Base-by-base conservation (phyloP, 2,329 filamentous ascomycete species). In the Penicillium occitanis region DNA sequence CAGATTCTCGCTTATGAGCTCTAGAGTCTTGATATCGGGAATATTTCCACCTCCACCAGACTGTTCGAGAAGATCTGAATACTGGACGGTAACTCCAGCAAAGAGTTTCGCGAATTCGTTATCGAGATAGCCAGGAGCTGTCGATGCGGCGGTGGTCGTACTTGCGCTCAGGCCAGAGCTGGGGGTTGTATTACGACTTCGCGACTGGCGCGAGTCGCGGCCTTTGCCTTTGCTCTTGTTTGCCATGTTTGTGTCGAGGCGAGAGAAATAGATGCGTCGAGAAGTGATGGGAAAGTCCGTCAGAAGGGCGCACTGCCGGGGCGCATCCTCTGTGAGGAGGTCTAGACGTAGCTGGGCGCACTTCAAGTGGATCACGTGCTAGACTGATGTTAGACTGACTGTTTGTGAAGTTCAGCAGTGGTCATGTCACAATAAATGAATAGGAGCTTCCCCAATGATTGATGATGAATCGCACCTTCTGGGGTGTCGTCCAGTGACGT, bases 121-220 rank as follows among this genome's bases (percentile, higher is more conserved):
- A 46, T 86, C 82, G 64, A 89, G 82, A 74, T 88, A 88, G 48
- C 83, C 80, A 3, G 83, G 75, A n/a, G 75, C 69, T 11, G 75
- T 71, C n/a, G 51, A 64, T 17, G 70, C 65, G 1, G 69, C 70
- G 19, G 77, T 78, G 68, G 75, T 76, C 69, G 70, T 76, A 67
- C 81, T 81, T 44, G 80, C 78, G 68, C 82, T 83, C 70, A 81
- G 76, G 40, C 82, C 80, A 22, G 86, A 87, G 68, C 85, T 83
- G 22, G 87, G 87, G 3, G 87, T 89, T 17, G 86, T 87, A 72
- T 89, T 88, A 69, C 87, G 85, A 71, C 86, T 88, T 68, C 84
- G 82, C 59, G 86, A 86, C 48, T 81, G 82, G 63, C 82, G 79
- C 48, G 80, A 78, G 67, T 86, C 84, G 68, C 82, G 82, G 58